Evolutionary conservation across 108 stramenopile genomes (phyloP).

Genomic region (Cyclotella sp.): DNA sequence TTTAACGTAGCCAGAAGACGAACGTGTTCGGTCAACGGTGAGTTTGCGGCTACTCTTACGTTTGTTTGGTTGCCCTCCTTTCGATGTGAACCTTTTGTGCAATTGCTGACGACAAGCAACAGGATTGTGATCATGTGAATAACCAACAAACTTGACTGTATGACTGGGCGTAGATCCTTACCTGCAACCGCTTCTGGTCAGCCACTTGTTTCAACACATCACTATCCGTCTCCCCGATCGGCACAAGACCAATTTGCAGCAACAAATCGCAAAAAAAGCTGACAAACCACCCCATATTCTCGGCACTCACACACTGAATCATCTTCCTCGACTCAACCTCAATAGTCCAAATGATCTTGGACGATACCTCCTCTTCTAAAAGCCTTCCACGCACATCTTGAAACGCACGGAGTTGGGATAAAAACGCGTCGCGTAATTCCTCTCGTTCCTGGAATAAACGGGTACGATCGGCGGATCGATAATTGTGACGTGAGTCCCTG

Average conservation of each 20-base stretch:
- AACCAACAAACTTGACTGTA: neutral
- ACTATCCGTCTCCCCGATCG: constrained; percentile 80
- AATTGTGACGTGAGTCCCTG: constrained; percentile 83
- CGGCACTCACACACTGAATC: constrained; percentile 44
- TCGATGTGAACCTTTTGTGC: constrained; percentile 74
- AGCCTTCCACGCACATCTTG: constrained; percentile 68
- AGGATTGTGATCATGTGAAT: neutral
- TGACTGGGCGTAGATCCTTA: constrained; percentile 23
- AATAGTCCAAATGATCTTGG: constrained; percentile 49
- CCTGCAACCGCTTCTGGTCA: constrained; percentile 70
- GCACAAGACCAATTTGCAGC: constrained; percentile 77
- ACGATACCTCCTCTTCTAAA: constrained; percentile 53
- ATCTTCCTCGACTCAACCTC: constrained; percentile 56
- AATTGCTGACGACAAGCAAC: constrained; percentile 55
- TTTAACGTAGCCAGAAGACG: constrained; percentile 22
- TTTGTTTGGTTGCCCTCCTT: constrained; percentile 53
- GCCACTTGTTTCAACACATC: constrained; percentile 70
- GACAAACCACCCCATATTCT: constrained; percentile 81
- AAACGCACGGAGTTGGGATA: constrained; percentile 75
- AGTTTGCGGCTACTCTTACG: constrained; percentile 52
- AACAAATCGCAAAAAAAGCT: constrained; percentile 78
- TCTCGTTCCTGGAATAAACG: constrained; percentile 80
- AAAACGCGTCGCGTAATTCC: constrained; percentile 74
- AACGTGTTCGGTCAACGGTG: constrained; percentile 38
- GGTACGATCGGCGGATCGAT: constrained; percentile 54